A percentile compares a stretch with the other conserved stretches of the same genome.
Conservation (phyloP, 208 protist species). For the Trypanosoma platydactyli region DNA sequence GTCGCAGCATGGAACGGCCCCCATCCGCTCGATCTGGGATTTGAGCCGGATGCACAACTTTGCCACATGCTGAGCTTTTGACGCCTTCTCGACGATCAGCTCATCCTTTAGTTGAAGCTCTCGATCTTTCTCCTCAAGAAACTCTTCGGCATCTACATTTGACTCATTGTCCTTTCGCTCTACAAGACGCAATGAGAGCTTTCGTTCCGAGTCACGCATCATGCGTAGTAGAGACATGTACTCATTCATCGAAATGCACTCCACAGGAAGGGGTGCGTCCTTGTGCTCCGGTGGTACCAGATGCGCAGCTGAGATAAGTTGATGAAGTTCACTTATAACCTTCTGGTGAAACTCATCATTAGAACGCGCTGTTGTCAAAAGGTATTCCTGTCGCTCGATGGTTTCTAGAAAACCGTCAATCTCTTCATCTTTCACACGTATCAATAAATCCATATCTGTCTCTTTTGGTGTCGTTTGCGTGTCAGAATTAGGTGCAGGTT, state of each 20-base stretch:
- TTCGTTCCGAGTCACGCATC: conserved; percentile 57
- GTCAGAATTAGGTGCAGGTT: neutral
- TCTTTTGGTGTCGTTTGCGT: conserved; percentile 1
- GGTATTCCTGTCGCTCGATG: conserved; percentile 56
- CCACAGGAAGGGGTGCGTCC: conserved; percentile 42
- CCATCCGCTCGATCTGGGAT: conserved; percentile 67
- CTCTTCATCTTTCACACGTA: conserved; percentile 63
- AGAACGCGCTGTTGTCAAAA: conserved; percentile 44
- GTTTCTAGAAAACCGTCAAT: conserved; percentile 59
- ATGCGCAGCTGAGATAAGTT: conserved; percentile 33
- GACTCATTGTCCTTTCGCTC: conserved; percentile 25
- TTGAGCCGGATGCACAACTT: conserved; percentile 66
- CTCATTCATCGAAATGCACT: conserved; percentile 57
- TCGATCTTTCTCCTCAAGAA: conserved; percentile 67
- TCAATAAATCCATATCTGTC: conserved; percentile 39
- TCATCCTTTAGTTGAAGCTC: conserved; percentile 78
- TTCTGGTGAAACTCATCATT: conserved; percentile 42
- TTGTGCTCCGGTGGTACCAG: conserved; percentile 30
- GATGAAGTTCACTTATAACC: conserved; percentile 41
- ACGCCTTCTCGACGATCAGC: conserved; percentile 72
- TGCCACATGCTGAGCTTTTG: conserved; percentile 75
- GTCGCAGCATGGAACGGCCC: conserved; percentile 65
- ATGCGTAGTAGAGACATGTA: conserved; percentile 66
- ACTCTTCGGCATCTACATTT: conserved; percentile 29
- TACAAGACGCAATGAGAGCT: conserved; percentile 39